Base-by-base conservation (phyloP, 2,329 filamentous ascomycete genomes). In the Phaeosphaeriaceae sp. region DNA sequence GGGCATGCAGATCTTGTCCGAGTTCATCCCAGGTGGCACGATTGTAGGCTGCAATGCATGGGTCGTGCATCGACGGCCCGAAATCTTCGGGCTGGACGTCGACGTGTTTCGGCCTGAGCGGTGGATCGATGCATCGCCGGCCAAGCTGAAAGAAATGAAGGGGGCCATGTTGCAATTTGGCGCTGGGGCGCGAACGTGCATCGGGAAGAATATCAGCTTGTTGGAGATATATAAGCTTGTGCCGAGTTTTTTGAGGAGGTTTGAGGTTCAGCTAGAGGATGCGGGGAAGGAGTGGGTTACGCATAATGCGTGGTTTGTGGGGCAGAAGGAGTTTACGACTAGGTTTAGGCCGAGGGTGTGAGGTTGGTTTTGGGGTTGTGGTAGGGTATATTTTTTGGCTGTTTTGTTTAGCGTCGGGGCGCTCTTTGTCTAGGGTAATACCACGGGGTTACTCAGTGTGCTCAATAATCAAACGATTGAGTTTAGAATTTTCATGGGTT, bases 11-110 rank as follows among this genome's bases (percentile, higher is more conserved):
- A 86, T 91, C 43, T 80, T 81, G 1, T 87, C 86, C 1, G 70
- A 79, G 13, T 82, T 80, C 47, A 77, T 92, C 21, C 82, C 82
- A 3, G 88, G 85, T 1, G 88, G 88, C 6, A 90, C 88, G 0
- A 86, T 89, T 50, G 87, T 91, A 0, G 89, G 89, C 6, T 88
- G 85, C 66, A 90, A 84, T 43, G 83, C 88, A 0, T 92, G 88
- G 88, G 83, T 91, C 13, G 77, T 92, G 28, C 88, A 92, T 62
- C 81, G 86, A 3, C 80, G 85, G 2, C 77, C 80, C 4, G 83
- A 86, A 46, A 77, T 92, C 23, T 93, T 89, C 61, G 88, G 88
- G 2, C 68, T 77, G 0, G 85, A 92, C 52, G 83, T 84, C 0
- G 84, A 90, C 36, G 72, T 67, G 0, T 93, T 83, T 68, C 74